A percentile compares a stretch with the other conserved stretches of the same genome.
Evolutionary conservation across 176 grass and related monocot species (phyloP).

Genomic region (Poa pratensis): DNA sequence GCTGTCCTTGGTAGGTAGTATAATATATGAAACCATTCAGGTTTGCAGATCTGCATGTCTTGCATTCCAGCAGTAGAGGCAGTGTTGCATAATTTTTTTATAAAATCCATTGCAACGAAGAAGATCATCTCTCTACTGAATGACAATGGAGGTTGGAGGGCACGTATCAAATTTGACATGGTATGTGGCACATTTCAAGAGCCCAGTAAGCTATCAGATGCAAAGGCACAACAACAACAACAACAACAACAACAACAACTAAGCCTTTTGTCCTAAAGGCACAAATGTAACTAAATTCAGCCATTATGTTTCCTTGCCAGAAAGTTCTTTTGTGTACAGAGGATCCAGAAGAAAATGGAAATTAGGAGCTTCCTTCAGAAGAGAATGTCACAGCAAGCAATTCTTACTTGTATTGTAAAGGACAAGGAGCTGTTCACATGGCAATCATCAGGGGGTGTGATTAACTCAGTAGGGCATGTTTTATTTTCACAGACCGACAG

Average conservation of each 20-base stretch:
- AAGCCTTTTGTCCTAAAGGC: no score
- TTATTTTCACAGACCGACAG: constrained; percentile 85
- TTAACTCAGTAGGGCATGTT: constrained; percentile 94
- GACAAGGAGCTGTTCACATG: constrained; percentile 93
- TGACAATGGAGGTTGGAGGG: background rate
- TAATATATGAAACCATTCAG: constrained; percentile 9
- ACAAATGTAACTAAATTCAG: constrained; percentile 23
- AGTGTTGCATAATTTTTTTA: background rate
- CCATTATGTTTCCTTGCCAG: background rate
- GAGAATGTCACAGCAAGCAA: constrained; percentile 28
- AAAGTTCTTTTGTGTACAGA: background rate
- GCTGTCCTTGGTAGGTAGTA: background rate
- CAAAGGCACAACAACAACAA: no score
- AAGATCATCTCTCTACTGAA: background rate
- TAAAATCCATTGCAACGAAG: background rate
- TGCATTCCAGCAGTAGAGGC: background rate
- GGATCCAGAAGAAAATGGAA: background rate
- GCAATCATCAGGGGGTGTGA: constrained; percentile 94
- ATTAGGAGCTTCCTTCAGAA: constrained; percentile 3
- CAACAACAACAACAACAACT: no score
- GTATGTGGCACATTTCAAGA: constrained; percentile 21
- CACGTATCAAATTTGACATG: constrained; percentile 10
- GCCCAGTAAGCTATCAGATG: background rate
- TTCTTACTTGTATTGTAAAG: constrained; percentile 83
- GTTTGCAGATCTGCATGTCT: background rate